These are phyloP conservation scores for Ceratocystis diversiconidia DNA, from an alignment of 2,329 filamentous ascomycete genomes.

Conservation along the genomic window DNA sequence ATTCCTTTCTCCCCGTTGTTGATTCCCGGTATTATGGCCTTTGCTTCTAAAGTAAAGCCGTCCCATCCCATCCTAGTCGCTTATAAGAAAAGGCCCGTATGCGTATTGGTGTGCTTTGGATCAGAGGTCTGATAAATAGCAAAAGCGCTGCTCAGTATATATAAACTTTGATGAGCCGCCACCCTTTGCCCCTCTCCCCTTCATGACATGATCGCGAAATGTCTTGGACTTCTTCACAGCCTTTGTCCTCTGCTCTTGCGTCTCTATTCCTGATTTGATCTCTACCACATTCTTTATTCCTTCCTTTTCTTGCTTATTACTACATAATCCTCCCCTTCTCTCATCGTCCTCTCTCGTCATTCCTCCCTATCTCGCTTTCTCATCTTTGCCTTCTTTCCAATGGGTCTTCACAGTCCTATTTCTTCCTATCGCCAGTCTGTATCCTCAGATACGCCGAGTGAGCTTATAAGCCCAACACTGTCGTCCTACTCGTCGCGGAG, in stretches of 20 bases:
- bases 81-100: conserved; percentile 4
- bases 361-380: neutral
- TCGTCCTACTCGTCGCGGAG: conserved; percentile 1
- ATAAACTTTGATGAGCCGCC: neutral
- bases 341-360: neutral
- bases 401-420: conserved; percentile 5
- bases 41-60: conserved; percentile 5
- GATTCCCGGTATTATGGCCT: conserved; percentile 6
- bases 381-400: neutral
- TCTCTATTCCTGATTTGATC: neutral
- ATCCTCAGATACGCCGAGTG: neutral
- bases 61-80: conserved; percentile 1
- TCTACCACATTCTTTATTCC: neutral
- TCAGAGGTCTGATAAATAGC: neutral
- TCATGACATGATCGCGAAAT: neutral
- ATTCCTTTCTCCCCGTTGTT: neutral
- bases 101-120: neutral
- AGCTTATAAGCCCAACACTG: conserved; percentile 1
- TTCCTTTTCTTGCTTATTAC: neutral
- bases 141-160: neutral
- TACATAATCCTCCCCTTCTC: neutral
- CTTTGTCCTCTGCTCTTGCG: neutral
- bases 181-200: neutral
- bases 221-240: conserved; percentile 2
- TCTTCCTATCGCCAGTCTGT: conserved; percentile 1